Evolutionary conservation across 2,329 filamentous ascomycete genomes (phyloP).

Genomic region (Fusarium nelsonii): DNA sequence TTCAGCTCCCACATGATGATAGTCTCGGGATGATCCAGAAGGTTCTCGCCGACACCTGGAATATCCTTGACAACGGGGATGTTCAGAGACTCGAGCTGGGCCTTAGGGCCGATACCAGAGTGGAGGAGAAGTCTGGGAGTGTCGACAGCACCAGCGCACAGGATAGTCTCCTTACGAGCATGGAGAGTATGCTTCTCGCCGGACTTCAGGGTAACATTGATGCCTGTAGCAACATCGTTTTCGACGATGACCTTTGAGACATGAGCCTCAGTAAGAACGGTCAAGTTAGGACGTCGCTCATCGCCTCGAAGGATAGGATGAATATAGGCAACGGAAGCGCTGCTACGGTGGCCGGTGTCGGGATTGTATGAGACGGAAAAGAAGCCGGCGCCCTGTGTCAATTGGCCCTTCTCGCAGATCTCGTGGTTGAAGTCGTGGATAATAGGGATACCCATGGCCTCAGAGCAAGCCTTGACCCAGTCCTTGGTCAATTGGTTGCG

Average conservation of each 20-base stretch:
- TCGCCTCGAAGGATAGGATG: conserved; percentile 89
- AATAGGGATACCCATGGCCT: conserved; percentile 82
- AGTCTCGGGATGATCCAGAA: conserved; percentile 71
- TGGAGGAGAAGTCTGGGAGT: conserved; percentile 76
- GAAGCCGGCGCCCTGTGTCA: conserved; percentile 86
- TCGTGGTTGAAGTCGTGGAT: conserved; percentile 89
- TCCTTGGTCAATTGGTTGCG: conserved; percentile 92
- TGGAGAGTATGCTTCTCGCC: conserved; percentile 67
- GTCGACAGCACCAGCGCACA: conserved; percentile 84
- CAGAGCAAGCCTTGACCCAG: conserved; percentile 86
- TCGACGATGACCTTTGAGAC: conserved; percentile 83
- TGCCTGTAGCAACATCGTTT: conserved; percentile 77
- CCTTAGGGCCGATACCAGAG: conserved; percentile 68
- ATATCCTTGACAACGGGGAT: conserved; percentile 69
- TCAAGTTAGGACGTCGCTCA: conserved; percentile 85
- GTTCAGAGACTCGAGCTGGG: conserved; percentile 65
- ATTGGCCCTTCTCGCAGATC: conserved; percentile 77
- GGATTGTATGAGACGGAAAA: conserved; percentile 94
- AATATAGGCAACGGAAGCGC: conserved; percentile 91
- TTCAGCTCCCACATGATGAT: conserved; percentile 82
- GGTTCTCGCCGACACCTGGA: conserved; percentile 71
- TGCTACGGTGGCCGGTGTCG: conserved; percentile 85
- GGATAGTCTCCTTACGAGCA: conserved; percentile 80
- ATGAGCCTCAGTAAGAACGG: conserved; percentile 88
- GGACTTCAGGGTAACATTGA: conserved; percentile 72